Base-by-base conservation (phyloP, 1,284 basidiomycete species). In the Microbotryomycetes sp. region DNA sequence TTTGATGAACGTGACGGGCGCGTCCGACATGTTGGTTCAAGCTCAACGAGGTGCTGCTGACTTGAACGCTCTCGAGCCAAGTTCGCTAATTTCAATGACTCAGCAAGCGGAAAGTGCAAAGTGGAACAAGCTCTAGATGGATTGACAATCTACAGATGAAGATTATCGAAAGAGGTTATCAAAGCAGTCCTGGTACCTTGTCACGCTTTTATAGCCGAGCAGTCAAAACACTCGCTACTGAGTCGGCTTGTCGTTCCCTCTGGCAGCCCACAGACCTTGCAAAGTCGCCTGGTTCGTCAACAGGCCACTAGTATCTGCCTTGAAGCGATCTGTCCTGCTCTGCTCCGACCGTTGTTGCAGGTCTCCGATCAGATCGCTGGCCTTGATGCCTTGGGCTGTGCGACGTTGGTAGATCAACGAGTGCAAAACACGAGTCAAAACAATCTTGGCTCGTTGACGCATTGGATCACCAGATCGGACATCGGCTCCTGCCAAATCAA, bases 1-100 rank as follows among this genome's bases (percentile, higher is more conserved):
- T 19, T 42, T 68, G 48, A 65, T 65, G 59, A 68, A 68, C 16
- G 54, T 63, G 47, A 67, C 59, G 1, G 63, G 61, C 19, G 46
- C 62, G 45, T 63, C 65, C 9, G 56, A 49, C 49, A 56, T 59
- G 30, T 30, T 16, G 4, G n/a, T 26, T 29, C n/a, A 25, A 7
- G 57, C n/a, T 16, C 26, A 42, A 6, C 28, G 25, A 16, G 29
- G 4, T 7, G 19, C 31, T 2, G 52, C 47, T 49, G 23, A 30
- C 15, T 7, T 19, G 9, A 19, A n/a, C 4, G 50, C 12, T 23
- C 26, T 29, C 50, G 28, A 9, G 26, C 50, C 15, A 7, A 23
- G 36, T 19, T 51, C 28, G 14, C 25, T 7, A 52, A 23, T 52
- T 1, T 52, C 25, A n/a, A n/a, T n/a, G n/a, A n/a, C n/a, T n/a